phyloP scores from a whole-genome alignment of 1,284 basidiomycete species.

The Marasmius fiardii region DNA sequence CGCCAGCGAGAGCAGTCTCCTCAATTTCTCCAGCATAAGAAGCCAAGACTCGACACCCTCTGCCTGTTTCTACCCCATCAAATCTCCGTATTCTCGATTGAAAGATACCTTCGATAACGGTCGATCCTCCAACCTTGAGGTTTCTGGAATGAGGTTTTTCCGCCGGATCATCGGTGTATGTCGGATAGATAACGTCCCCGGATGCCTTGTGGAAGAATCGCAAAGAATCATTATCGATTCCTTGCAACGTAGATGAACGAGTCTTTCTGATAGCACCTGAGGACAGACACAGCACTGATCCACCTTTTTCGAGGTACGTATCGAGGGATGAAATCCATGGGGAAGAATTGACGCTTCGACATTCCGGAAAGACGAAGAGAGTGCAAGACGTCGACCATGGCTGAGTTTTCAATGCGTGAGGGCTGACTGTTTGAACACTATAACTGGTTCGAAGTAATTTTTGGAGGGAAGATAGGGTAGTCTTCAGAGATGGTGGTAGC shows the following conservation, averaged over 20 bases:
- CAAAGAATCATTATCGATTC: conserved; percentile 15
- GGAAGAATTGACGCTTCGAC: conserved; percentile 42
- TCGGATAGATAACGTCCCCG: conserved; percentile 2
- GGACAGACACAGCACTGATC: conserved; percentile 62
- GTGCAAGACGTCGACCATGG: conserved; percentile 79
- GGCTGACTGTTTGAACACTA: conserved; percentile 68
- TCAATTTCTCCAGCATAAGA: conserved; percentile 17
- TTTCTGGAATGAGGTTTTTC: conserved; percentile 28
- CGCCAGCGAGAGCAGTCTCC: conserved; percentile 39
- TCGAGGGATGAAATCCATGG: conserved; percentile 47
- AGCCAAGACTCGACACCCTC: conserved; percentile 5
- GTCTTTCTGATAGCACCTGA: conserved; percentile 21
- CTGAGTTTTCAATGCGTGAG: conserved; percentile 54
- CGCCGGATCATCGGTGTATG: conserved; percentile 8
- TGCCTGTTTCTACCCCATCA: neutral
- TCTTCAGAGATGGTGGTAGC: conserved; percentile 51
- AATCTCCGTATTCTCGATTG: conserved; percentile 13
- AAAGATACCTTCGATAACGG: conserved; percentile 23
- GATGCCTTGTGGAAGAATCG: conserved; percentile 12
- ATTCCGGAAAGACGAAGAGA: conserved; percentile 74
- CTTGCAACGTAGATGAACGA: conserved; percentile 9
- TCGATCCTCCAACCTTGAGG: conserved; percentile 27
- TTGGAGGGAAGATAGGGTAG: conserved; percentile 54
- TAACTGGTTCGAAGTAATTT: conserved; percentile 70
- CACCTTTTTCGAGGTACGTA: conserved; percentile 67